These are phyloP conservation scores for Neofusicoccum parvum DNA, from an alignment of 2,329 filamentous ascomycete genomes.

Conservation along the genomic window DNA sequence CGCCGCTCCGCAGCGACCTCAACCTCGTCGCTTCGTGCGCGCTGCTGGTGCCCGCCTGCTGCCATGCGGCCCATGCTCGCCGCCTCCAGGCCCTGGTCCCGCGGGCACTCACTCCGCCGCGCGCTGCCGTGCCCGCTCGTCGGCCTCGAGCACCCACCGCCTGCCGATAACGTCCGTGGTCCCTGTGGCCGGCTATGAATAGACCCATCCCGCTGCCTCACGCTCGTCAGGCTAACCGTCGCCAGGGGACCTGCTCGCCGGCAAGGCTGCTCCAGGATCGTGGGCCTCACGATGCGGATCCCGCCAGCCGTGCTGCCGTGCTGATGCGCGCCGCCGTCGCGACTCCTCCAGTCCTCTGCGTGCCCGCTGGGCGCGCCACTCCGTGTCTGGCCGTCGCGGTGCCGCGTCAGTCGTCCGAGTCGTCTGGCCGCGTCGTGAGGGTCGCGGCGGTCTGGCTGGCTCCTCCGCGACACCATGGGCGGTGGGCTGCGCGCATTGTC, in stretches of 20 bases:
- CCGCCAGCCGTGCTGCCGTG: neutral
- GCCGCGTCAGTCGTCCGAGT: neutral
- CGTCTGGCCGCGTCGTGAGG: neutral
- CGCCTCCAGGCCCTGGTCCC: neutral
- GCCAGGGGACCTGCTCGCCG: neutral
- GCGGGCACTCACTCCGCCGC: neutral
- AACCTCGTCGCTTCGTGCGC: neutral
- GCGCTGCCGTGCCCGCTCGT: neutral
- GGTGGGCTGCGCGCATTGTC: too few species aligned
- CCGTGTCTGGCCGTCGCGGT: neutral
- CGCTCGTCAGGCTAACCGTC: neutral
- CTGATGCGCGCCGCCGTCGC: neutral
- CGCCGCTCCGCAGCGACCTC: neutral
- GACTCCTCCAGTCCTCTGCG: neutral
- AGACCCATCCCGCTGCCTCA: neutral
- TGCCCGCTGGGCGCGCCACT: neutral
- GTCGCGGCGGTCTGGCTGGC: neutral
- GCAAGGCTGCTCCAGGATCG: neutral
- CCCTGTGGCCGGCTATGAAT: conserved; percentile 2
- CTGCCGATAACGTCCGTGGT: neutral
- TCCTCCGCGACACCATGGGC: neutral
- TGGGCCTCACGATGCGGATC: neutral
- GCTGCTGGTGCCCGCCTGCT: too few species aligned
- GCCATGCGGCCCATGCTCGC: neutral
- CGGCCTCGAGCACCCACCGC: too few species aligned